These are phyloP conservation scores for Cardiosporidium cionae DNA, from an alignment of 169 alveolate genomes.

Conservation along the genomic window DNA sequence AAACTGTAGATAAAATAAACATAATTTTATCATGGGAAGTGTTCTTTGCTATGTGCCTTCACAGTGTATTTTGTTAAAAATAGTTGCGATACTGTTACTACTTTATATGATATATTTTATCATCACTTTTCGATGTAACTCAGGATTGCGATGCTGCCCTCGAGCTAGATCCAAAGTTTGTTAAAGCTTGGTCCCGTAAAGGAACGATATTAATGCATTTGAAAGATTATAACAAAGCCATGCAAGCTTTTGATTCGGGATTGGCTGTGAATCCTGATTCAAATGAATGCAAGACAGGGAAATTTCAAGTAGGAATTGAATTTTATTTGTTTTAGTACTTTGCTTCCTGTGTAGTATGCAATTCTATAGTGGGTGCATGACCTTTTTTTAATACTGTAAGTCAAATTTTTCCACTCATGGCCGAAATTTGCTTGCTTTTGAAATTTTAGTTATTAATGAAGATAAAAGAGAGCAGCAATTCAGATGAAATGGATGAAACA, in stretches of 20 bases:
- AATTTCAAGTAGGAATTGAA: constrained; percentile 63
- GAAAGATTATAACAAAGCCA: constrained; percentile 95
- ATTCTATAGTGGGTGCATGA: neutral
- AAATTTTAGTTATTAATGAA: neutral
- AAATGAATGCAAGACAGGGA: constrained; percentile 69
- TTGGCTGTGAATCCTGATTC: constrained; percentile 83
- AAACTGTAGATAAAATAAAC: no score
- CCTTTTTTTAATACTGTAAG: constrained; percentile 2
- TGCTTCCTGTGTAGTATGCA: constrained; percentile 60
- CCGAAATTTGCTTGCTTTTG: neutral
- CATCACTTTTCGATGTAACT: no score
- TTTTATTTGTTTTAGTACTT: constrained; percentile 48
- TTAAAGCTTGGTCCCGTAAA: constrained; percentile 91
- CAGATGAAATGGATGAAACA: neutral
- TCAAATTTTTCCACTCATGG: neutral
- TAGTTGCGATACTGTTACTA: no score
- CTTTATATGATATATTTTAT: no score
- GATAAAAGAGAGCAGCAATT: neutral
- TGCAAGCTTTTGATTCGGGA: constrained; percentile 89
- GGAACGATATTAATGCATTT: constrained; percentile 85
- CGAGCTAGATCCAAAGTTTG: constrained; percentile 87
- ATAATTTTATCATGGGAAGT: no score
- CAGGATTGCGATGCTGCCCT: constrained; percentile 86
- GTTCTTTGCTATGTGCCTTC: no score
- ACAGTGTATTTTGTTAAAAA: no score